phyloP scores from a whole-genome alignment of 1,284 basidiomycete species.

The Sphaerobolus stellatus region DNA sequence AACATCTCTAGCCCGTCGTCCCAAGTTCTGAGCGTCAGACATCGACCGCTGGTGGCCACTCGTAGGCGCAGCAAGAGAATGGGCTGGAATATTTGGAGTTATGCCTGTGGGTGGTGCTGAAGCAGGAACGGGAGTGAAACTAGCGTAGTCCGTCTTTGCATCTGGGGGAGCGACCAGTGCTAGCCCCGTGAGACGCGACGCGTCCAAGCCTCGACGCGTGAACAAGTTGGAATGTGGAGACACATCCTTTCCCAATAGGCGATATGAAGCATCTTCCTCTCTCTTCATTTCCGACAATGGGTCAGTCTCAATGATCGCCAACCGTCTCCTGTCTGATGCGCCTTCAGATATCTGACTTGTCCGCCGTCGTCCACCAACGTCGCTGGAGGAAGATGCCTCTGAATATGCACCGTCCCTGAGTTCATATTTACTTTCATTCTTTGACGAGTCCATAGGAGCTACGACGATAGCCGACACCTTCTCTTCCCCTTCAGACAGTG shows the following conservation, averaged over 20 bases:
- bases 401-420: too few species aligned
- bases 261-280: too few species aligned
- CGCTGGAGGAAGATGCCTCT: slow-evolving; percentile 6
- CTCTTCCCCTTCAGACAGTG: too few species aligned
- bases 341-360: slow-evolving; percentile 55
- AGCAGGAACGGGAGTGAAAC: slow-evolving; percentile 48
- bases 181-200: slow-evolving; percentile 47
- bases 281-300: slow-evolving; percentile 6
- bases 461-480: too few species aligned
- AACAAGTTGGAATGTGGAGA: slow-evolving; percentile 32
- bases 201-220: slow-evolving; percentile 44
- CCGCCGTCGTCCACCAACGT: neutral
- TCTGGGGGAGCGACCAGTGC: slow-evolving; percentile 69
- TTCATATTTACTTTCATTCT: too few species aligned
- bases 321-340: slow-evolving; percentile 59
- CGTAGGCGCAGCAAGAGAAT: neutral
- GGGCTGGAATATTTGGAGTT: neutral
- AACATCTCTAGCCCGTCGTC: slow-evolving; percentile 49
- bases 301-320: slow-evolving; percentile 65
- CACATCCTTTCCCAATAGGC: too few species aligned
- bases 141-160: slow-evolving; percentile 51
- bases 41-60: slow-evolving; percentile 43
- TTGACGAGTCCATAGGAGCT: too few species aligned
- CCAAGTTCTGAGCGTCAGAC: slow-evolving; percentile 42
- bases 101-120: slow-evolving; percentile 35